A percentile compares a stretch with the other conserved stretches of the same genome.
Evolutionary conservation across 371 early-diverging fungal genomes (phyloP).

Genomic region (Mucor mucedo): DNA sequence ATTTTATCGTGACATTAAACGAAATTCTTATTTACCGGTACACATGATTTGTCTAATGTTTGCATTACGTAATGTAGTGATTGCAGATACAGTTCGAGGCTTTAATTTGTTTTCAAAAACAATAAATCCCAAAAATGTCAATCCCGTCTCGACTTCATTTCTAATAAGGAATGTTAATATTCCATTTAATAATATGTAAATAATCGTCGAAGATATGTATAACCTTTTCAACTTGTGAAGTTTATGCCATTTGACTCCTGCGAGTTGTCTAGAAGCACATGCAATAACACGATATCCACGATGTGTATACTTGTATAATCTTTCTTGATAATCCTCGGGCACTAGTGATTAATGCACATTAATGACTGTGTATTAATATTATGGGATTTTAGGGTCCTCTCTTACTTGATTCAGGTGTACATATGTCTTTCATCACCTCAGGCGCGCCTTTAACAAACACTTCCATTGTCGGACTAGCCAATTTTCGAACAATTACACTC

Average conservation of each 20-base stretch:
- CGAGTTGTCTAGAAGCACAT: conserved; percentile 79
- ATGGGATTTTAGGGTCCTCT: background rate
- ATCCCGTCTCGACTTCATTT: conserved; percentile 83
- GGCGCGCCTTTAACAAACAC: conserved; percentile 98
- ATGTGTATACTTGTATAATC: conserved; percentile 86
- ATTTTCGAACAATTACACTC: conserved; percentile 89
- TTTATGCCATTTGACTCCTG: conserved; percentile 75
- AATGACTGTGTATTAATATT: conserved; percentile 12
- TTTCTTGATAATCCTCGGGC: conserved; percentile 83
- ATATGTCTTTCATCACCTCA: conserved; percentile 90
- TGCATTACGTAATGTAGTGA: conserved; percentile 88
- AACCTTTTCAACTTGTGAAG: conserved; percentile 75
- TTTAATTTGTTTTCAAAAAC: conserved; percentile 99
- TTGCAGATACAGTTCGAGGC: conserved; percentile 79
- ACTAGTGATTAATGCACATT: conserved; percentile 45
- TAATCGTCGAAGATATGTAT: background rate
- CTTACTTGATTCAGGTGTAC: conserved; percentile 70
- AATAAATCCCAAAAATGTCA: conserved; percentile 94
- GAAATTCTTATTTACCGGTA: conserved; percentile 68
- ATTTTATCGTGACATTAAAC: background rate
- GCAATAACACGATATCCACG: conserved; percentile 97
- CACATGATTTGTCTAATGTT: conserved; percentile 97
- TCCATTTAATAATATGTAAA: too few species aligned
- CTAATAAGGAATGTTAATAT: conserved; percentile 40
- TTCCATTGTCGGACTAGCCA: conserved; percentile 75